phyloP scores from a whole-genome alignment of 148 eudicot genomes.

The Polygonum maritimum region DNA sequence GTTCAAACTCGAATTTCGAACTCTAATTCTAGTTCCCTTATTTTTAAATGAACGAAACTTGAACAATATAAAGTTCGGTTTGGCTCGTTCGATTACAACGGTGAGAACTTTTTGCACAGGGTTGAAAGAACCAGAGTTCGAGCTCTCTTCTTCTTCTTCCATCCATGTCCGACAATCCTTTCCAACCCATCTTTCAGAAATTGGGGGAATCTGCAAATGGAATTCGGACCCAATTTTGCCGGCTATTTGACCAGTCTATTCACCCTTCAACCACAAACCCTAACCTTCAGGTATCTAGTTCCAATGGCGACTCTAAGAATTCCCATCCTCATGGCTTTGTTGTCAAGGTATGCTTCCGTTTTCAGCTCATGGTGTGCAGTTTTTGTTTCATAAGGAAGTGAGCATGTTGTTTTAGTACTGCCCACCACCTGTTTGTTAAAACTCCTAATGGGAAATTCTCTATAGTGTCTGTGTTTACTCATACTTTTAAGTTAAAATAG shows the following conservation, averaged over 20 bases:
- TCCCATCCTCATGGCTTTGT: conserved; percentile 14
- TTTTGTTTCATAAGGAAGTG: neutral
- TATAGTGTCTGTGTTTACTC: neutral
- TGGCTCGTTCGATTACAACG: too few species aligned
- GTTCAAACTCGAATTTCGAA: too few species aligned
- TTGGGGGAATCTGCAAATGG: conserved; percentile 37
- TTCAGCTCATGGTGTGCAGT: neutral
- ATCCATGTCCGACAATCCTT: conserved; percentile 57
- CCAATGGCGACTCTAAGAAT: conserved; percentile 6
- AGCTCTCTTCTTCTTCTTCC: neutral
- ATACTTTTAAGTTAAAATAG: neutral
- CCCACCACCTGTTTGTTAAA: conserved; percentile 24
- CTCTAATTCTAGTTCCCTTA: too few species aligned
- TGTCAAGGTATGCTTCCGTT: neutral
- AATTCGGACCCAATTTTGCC: conserved; percentile 49
- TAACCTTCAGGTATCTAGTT: conserved; percentile 19
- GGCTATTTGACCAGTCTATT: conserved; percentile 17
- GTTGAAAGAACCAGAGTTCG: neutral
- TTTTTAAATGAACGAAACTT: too few species aligned
- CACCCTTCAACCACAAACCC: conserved; percentile 19
- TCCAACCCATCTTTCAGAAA: conserved; percentile 31
- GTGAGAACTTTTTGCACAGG: neutral
- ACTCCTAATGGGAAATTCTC: conserved; percentile 15
- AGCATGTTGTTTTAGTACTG: neutral
- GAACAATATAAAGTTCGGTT: too few species aligned